Conservation (phyloP, 2,329 filamentous ascomycete species). For the Claviceps sorghi region DNA sequence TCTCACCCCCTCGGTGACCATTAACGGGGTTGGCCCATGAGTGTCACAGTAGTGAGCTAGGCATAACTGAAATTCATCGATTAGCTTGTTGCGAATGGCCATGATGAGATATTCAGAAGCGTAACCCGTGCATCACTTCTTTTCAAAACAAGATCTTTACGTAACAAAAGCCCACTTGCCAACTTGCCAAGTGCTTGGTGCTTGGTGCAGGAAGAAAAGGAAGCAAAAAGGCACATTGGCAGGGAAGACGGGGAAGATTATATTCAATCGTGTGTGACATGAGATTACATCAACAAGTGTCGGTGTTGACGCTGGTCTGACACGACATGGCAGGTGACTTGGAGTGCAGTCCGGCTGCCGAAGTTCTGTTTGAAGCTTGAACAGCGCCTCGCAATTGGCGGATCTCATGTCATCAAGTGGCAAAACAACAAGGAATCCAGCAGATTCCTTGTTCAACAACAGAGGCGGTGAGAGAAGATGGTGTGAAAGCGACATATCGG, state of each 20-base stretch:
- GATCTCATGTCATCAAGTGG: not conserved
- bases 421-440: slow-evolving; percentile 3
- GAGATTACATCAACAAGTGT: not conserved
- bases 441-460: not conserved
- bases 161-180: not conserved
- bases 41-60: slow-evolving; percentile 58
- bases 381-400: not conserved
- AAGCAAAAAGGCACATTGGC: not conserved
- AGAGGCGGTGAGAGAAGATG: slow-evolving; percentile 7
- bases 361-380: not conserved
- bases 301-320: not conserved
- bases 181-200: not conserved
- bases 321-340: slow-evolving; percentile 1
- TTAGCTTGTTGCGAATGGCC: slow-evolving; percentile 19
- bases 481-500: slow-evolving; percentile 5
- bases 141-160: not conserved
- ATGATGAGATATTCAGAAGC: slow-evolving; percentile 8
- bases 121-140: not conserved
- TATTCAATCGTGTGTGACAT: not conserved
- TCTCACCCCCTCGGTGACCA: slow-evolving; percentile 54
- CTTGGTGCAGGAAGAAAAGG: not conserved
- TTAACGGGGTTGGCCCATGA: slow-evolving; percentile 53
- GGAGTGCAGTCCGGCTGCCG: not conserved
- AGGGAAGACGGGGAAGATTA: not conserved
- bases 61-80: slow-evolving; percentile 40